Evolutionary conservation across 352 stramenopile genomes (phyloP), one percentile per base, ranked within the genome.

Genomic region (Globisporangium solare): DNA sequence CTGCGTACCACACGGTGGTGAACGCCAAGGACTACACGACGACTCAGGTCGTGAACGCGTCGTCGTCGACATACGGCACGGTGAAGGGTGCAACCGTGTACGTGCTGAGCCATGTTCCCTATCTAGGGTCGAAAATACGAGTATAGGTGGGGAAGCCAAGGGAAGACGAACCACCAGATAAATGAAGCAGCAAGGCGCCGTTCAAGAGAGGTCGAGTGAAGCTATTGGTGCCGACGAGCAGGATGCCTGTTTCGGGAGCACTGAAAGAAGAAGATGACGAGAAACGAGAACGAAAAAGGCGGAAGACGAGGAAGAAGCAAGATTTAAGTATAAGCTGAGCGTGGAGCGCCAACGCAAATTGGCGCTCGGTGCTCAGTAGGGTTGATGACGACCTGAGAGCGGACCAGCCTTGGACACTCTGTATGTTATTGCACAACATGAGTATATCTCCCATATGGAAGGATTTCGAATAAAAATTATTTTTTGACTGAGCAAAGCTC

Each of bases 1-100:
- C 67, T 11, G 75, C 76, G 39, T 71, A 76, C 21, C 62, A 56
- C 56, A 81, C 72, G 1, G 78, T 78, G 24, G 66, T 68, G 13
- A 71, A 65, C 37, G 82, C 74, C 39, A 80, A 74, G 37, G 73
- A 90, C 63, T 88, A 86, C 63, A 78, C 75, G 55, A 82, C 74
- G 47, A 82, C 67, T 41, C 73, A 85, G 51, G 78, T 89, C 41
- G 69, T 83, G 50, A 76, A 79, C 52, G 79, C 76, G 39, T 88
- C 79, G 47, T 89, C 79, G 54, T 86, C 79, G 18, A 81, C 76
- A 1, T 85, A 77, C 51, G 74, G 74, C 27, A 83, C 68, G 6
- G 70, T 83, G 22, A 73, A 72, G 53, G 76, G 70, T 14, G 73
- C 68, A 6, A 86, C 74, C 6, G 67, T 78, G 27, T 79, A 77